A percentile compares a stretch with the other conserved stretches of the same genome.
phyloP scores from a whole-genome alignment of 768 basidiomycete genomes.

The Suillus luteus region DNA sequence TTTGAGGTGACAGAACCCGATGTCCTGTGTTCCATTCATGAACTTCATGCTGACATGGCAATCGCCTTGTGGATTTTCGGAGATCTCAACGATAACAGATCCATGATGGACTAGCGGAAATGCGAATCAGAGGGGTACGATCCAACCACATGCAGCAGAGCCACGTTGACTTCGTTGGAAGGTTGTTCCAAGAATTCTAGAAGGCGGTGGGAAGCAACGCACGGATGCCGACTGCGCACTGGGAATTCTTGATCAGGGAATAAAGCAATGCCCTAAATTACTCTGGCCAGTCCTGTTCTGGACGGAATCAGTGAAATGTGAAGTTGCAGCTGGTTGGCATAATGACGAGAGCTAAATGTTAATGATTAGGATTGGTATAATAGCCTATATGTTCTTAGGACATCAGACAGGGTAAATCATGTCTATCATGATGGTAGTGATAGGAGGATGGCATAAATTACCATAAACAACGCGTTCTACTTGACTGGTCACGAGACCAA shows the following conservation, averaged over 20 bases:
- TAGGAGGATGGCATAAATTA: neutral
- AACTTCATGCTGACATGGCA: constrained; percentile 71
- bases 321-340: constrained; percentile 77
- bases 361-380: neutral
- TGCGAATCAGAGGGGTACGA: neutral
- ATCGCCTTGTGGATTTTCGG: constrained; percentile 60
- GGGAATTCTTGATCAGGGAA: no score
- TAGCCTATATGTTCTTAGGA: neutral
- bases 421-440: no score
- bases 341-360: constrained; percentile 43
- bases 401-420: no score
- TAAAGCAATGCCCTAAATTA: constrained; percentile 38
- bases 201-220: constrained; percentile 75
- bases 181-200: constrained; percentile 66
- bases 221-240: constrained; percentile 67
- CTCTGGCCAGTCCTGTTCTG: constrained; percentile 74
- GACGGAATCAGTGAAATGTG: constrained; percentile 60
- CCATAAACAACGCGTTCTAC: neutral
- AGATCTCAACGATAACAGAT: constrained; percentile 72
- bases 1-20: constrained; percentile 58
- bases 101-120: constrained; percentile 59
- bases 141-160: neutral
- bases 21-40: constrained; percentile 69
- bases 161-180: constrained; percentile 62
- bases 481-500: neutral